Evolutionary conservation across 192 early-diverging fungal genomes (phyloP), one percentile per base, ranked within the genome.

Genomic region (Gamsiella multidivaricata): DNA sequence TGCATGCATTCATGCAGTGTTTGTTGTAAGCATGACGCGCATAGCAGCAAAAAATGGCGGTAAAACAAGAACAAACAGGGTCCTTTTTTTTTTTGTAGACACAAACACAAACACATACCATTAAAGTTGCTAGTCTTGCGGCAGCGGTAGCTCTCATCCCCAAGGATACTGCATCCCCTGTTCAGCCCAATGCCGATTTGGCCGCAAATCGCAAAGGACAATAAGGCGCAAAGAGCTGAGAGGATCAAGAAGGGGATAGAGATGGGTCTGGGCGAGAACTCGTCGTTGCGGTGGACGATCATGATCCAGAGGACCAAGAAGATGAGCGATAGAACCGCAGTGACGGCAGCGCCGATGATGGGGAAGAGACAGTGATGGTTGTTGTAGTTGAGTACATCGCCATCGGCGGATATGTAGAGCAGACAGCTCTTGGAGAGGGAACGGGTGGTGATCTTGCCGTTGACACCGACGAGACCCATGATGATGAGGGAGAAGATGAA

Each of bases 101-200:
- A 57, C n/a, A 9, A 6, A 29, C 15, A 22, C 45, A 46, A 10
- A 12, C n/a, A 9, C 45, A n/a, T 74, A 66, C 71, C 50, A 3
- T 43, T 65, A 22, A 67, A 76, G 8, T 49, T 55, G 9, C 29
- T 68, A 0, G 10, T 55, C 3, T 29, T 37, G 7, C 52, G 64
- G 22, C 73, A 76, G n/a, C 15, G 14, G 34, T 50, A 3, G 3
- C 26, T 45, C 17, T 32, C 9, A 0, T 61, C 52, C 3, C 26
- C 56, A 18, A 67, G 36, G 25, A 76, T 10, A 15, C 42, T 61
- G 23, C 73, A 76, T 0, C 59, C 73, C n/a, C 62, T 76, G 56
- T 61, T 68, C 41, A 76, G 9, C 0, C 73, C 73, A 22, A 76
- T 32, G 23, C 73, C 73, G 45, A 76, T 76, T 53, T 76, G 65